Conservation (phyloP, 2,329 filamentous ascomycete species). For the Aspergillus ustus region DNA sequence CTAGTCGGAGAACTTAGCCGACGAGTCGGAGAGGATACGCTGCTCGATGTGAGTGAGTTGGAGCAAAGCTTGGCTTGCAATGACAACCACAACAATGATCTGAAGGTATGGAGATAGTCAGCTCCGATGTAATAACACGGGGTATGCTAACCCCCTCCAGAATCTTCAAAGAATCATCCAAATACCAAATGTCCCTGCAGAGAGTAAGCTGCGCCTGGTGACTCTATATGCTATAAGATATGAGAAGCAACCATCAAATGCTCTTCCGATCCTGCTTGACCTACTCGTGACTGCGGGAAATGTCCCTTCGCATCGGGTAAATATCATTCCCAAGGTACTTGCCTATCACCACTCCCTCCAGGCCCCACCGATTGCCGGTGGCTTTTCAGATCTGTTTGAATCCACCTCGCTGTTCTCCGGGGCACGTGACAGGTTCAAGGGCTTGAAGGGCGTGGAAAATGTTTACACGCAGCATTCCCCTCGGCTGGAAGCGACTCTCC, state of each 20-base stretch:
- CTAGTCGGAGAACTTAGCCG: slow-evolving; percentile 91
- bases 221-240: slow-evolving; percentile 96
- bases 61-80: slow-evolving; percentile 97
- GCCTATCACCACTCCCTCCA: slow-evolving; percentile 87
- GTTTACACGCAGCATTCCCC: slow-evolving; percentile 98
- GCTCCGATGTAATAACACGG: not conserved
- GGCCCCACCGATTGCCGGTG: slow-evolving; percentile 72
- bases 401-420: slow-evolving; percentile 88
- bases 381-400: slow-evolving; percentile 91
- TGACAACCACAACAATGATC: slow-evolving; percentile 86
- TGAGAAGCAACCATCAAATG: slow-evolving; percentile 81
- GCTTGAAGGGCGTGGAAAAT: slow-evolving; percentile 95
- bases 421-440: slow-evolving; percentile 85
- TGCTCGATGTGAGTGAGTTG: slow-evolving; percentile 95
- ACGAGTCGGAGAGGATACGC: slow-evolving; percentile 79
- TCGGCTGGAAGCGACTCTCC: slow-evolving; percentile 80
- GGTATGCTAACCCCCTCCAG: slow-evolving; percentile 46
- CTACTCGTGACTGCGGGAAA: slow-evolving; percentile 83
- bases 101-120: slow-evolving; percentile 67
- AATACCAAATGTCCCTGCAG: slow-evolving; percentile 72
- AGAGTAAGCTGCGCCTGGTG: slow-evolving; percentile 87
- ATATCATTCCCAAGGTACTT: slow-evolving; percentile 80
- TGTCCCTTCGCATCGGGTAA: slow-evolving; percentile 74
- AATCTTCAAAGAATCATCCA: slow-evolving; percentile 86
- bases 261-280: slow-evolving; percentile 83